Evolutionary conservation across 805 yeast genomes (phyloP).

Genomic region (Nakazawaea holstii): DNA sequence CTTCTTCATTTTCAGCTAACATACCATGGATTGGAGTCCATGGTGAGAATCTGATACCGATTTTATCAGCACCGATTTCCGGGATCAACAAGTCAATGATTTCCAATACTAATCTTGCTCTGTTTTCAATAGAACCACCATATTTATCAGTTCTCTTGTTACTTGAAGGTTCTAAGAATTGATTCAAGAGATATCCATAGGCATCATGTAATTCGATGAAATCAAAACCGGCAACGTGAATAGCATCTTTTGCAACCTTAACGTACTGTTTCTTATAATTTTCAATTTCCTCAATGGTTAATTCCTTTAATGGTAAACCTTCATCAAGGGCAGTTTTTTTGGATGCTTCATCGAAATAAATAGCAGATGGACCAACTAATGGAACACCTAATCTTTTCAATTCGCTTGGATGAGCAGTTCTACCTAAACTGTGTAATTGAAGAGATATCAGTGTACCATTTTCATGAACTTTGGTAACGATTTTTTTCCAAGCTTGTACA

Average conservation of each 20-base stretch:
- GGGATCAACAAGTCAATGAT: constrained; percentile 44
- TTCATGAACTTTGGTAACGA: constrained; percentile 45
- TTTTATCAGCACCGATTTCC: constrained; percentile 46
- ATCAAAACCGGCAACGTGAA: constrained; percentile 34
- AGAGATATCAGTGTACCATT: constrained; percentile 38
- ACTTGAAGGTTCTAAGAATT: constrained; percentile 29
- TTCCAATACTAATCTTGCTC: constrained; percentile 35
- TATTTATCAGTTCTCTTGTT: constrained; percentile 37
- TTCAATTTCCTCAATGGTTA: constrained; percentile 29
- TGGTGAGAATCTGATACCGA: constrained; percentile 48
- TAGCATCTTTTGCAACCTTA: constrained; percentile 35
- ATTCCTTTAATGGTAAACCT: too few relatives aligned
- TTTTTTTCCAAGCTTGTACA: constrained; percentile 40
- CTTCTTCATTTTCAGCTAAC: constrained; percentile 30
- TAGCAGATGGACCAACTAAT: constrained; percentile 34
- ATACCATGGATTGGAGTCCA: constrained; percentile 34
- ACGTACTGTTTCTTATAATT: constrained; percentile 35
- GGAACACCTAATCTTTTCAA: constrained; percentile 30
- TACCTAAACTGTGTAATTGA: constrained; percentile 51
- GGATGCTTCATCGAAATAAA: constrained; percentile 28
- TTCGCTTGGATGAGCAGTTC: constrained; percentile 28
- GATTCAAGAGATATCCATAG: constrained; percentile 33
- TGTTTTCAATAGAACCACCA: constrained; percentile 40
- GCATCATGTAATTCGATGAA: constrained; percentile 37
- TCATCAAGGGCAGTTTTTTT: constrained; percentile 25